Evolutionary conservation across 2,329 filamentous ascomycete species (phyloP), one percentile per base, ranked within the genome.

Genomic region (Scolecobasidium constrictum): DNA sequence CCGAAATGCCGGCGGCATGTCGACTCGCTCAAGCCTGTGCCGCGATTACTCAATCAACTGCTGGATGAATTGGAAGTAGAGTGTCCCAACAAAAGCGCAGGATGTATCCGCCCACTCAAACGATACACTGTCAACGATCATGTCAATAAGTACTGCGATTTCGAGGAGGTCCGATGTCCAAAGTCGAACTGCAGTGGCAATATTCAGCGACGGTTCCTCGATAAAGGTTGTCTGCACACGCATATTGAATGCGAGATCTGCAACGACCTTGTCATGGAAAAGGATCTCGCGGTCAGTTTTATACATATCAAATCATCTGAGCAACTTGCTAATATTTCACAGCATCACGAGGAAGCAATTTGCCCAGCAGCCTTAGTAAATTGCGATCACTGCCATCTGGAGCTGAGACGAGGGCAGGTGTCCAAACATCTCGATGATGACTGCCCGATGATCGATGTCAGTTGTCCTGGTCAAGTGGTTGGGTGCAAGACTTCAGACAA

Each of bases 11-110:
- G 76, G 31, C 65, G 66, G 34, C 62, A 66, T 33, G 58, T 61
- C 9, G 44, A 46, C 16, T 12, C 9, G 4, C 4, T 44, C 7
- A 49, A 54, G 15, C 52, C 56, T 1, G 70, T 73, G 22, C 73
- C 72, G 42, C 70, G 71, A 52, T 65, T 79, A 31, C 53, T 81
- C 47, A 64, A 68, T 52, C 75, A 74, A 46, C 78, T 81, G 66
- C 69, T 77, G 46, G 72, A 78, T 50, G 77, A 78, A 47, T 65
- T 81, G 31, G 56, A 68, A 15, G 76, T 79, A 44, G 70, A 67
- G 46, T 81, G 77, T 53, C 75, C 76, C 0, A 73, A 72, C 46
- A 57, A 54, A n/a, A 56, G 57, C 17, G 64, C 68, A 9, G 77
- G 76, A 4, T 81, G 77, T 57, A 53, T 57, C 33, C 67, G 70